These are phyloP conservation scores for Leishmania tropica DNA, from an alignment of 208 protist genomes.

Conservation along the genomic window DNA sequence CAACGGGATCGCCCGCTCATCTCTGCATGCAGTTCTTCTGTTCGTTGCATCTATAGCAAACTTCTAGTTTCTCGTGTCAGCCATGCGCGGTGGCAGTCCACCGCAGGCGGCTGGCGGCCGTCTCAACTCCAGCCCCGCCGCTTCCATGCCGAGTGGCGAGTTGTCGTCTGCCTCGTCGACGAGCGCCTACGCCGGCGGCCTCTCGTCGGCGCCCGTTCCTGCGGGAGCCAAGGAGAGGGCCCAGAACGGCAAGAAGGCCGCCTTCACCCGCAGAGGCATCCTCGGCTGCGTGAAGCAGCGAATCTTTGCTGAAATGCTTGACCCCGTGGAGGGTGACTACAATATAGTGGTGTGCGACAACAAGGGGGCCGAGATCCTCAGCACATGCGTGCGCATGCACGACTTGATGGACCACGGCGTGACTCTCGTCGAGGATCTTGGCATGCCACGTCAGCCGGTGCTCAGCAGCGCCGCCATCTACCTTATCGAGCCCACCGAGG, in stretches of 20 bases:
- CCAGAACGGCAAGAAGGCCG: constrained; percentile 15
- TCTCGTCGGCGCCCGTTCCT: not conserved
- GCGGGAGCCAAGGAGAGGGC: not conserved
- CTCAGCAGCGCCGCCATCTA: constrained; percentile 71
- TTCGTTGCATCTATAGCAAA: not conserved
- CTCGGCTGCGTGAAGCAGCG: constrained; percentile 58
- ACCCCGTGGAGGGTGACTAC: constrained; percentile 48
- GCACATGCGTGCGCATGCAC: constrained; percentile 67
- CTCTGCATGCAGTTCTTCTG: not conserved
- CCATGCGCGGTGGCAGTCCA: not conserved
- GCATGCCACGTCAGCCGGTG: constrained; percentile 61
- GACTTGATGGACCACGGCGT: constrained; percentile 82
- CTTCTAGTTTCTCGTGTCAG: not conserved
- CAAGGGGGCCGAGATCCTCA: constrained; percentile 56
- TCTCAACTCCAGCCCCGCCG: not conserved
- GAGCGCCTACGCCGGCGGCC: not conserved
- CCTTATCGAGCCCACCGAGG: constrained; percentile 56
- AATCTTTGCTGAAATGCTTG: constrained; percentile 65
- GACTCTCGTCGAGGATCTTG: constrained; percentile 77
- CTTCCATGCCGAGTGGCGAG: not conserved
- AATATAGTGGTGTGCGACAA: constrained; percentile 81
- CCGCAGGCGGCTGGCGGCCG: not conserved
- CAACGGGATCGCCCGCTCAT: not conserved
- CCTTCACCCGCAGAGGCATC: constrained; percentile 39
- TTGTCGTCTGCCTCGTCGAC: not conserved